Conservation (phyloP, 441 rosid species). For the Flueggea neowawraea region DNA sequence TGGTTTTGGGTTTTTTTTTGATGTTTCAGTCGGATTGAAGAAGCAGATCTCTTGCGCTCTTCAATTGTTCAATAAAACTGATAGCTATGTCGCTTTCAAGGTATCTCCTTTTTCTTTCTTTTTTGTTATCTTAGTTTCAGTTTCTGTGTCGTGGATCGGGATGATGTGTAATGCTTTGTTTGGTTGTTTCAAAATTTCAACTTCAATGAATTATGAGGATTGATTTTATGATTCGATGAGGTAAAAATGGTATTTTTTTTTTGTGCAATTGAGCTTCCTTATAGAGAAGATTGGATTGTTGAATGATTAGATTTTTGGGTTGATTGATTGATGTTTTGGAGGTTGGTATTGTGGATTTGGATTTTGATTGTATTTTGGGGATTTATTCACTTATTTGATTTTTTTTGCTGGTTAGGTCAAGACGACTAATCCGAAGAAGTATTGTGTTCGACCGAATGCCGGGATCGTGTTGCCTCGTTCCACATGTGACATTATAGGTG, state of each 20-base stretch:
- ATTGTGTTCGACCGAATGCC: conserved; percentile 76
- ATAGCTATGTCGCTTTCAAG: conserved; percentile 70
- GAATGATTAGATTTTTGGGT: no score
- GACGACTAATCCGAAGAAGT: conserved; percentile 81
- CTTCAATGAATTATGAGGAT: no score
- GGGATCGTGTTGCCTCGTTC: conserved; percentile 74
- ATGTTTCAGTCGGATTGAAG: conserved; percentile 58
- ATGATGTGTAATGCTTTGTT: neutral
- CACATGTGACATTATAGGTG: conserved; percentile 57
- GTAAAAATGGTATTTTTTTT: no score
- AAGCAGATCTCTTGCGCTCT: conserved; percentile 88
- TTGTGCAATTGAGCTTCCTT: no score
- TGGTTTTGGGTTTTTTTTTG: neutral
- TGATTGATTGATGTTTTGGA: no score
- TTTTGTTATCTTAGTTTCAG: neutral
- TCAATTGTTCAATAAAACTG: conserved; percentile 60
- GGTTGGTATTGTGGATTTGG: no score
- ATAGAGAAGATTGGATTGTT: no score
- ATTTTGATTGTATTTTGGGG: no score
- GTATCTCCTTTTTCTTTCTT: conserved; percentile 18
- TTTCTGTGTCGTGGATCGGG: neutral
- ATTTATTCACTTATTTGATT: no score
- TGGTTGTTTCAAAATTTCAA: no score
- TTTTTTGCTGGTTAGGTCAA: conserved; percentile 51
- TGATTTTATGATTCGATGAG: no score